Percentiles rank a stretch among this genome's conserved stretches.
Evolutionary conservation across 306 rosid species (phyloP).

Genomic region (Abrus precatorius): DNA sequence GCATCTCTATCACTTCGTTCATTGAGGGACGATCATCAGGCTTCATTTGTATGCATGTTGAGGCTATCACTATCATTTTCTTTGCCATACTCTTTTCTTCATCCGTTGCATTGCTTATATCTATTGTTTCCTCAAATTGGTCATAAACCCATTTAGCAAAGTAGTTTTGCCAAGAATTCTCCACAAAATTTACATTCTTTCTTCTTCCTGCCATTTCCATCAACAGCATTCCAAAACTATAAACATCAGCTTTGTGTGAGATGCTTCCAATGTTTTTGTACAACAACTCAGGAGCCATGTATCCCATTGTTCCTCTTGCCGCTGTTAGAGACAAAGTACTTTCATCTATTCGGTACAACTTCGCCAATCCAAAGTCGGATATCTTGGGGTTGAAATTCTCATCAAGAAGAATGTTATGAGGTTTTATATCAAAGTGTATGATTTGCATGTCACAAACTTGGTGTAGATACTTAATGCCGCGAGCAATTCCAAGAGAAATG

Average conservation of each 20-base stretch:
- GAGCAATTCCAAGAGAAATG: constrained; percentile 15
- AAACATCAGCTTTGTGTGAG: constrained; percentile 21
- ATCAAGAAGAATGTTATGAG: neutral
- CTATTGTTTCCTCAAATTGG: constrained; percentile 34
- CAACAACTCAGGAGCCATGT: too few species aligned
- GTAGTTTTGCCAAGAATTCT: constrained; percentile 30
- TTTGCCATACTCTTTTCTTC: constrained; percentile 31
- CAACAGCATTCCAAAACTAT: constrained; percentile 12
- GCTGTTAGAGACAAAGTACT: neutral
- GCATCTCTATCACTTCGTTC: constrained; percentile 35
- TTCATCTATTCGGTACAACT: neutral
- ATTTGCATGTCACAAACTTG: constrained; percentile 30
- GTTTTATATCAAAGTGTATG: constrained; percentile 34
- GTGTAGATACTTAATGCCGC: constrained; percentile 21
- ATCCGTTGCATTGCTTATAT: constrained; percentile 4
- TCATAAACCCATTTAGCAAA: constrained; percentile 37
- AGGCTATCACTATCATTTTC: neutral
- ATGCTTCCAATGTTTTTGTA: neutral
- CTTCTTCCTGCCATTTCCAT: constrained; percentile 34
- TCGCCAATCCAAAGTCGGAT: constrained; percentile 19
- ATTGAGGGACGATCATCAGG: constrained; percentile 39
- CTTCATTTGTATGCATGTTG: constrained; percentile 34
- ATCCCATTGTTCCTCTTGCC: constrained; percentile 23
- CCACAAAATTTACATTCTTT: constrained; percentile 23
- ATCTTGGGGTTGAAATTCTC: neutral